Conservation (phyloP, 164 flowering plant species). For the Warburgia ugandensis region DNA sequence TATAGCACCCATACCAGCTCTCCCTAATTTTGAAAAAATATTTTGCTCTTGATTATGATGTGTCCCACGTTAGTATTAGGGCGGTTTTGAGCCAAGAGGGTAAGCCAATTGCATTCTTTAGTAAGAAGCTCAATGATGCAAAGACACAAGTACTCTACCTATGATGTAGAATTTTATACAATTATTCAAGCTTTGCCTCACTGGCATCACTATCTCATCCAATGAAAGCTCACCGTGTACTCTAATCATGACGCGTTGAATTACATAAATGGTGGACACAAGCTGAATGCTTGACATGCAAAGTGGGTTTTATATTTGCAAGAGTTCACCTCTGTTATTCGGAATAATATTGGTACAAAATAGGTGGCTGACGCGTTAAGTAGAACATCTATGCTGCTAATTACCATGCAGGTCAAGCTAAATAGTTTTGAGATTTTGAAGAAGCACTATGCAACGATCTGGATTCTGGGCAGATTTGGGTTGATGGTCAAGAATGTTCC, state of each 20-base stretch:
- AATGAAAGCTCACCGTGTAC: neutral
- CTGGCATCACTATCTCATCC: neutral
- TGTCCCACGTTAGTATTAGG: neutral
- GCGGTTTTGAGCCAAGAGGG: neutral
- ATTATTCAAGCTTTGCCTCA: no score
- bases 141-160: neutral
- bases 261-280: neutral
- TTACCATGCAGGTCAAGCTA: neutral
- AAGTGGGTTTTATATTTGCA: neutral
- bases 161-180: conserved; percentile 1
- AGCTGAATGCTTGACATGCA: neutral
- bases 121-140: neutral
- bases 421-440: neutral
- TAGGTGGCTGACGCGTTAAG: neutral
- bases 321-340: neutral
- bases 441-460: neutral
- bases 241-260: neutral
- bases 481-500: no score
- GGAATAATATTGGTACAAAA: neutral
- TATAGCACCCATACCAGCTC: neutral
- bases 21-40: neutral
- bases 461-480: neutral
- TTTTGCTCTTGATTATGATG: neutral
- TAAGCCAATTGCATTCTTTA: no score
- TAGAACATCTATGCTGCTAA: neutral